phyloP scores from a whole-genome alignment of 2,329 filamentous ascomycete species.

The Coniochaeta sp. region DNA sequence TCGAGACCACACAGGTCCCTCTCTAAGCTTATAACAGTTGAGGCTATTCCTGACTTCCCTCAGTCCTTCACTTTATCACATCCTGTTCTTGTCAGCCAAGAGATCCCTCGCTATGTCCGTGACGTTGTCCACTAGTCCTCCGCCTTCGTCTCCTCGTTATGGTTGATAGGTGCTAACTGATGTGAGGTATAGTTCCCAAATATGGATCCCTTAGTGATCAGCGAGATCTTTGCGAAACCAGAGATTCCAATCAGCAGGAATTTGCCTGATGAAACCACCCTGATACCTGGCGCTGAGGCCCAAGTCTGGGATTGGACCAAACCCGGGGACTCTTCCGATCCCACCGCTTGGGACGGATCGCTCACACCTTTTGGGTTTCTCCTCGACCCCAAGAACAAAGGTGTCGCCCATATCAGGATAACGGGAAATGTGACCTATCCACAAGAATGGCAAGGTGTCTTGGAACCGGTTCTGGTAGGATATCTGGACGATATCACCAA shows the following conservation, averaged over 20 bases:
- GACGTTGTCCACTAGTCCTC: too few relatives aligned
- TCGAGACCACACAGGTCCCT: too few relatives aligned
- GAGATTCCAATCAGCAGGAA: neutral
- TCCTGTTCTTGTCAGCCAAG: too few relatives aligned
- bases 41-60: too few relatives aligned
- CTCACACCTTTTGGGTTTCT: neutral
- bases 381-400: neutral
- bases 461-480: neutral
- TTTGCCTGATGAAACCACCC: neutral
- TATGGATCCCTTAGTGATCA: neutral
- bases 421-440: neutral
- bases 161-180: too few relatives aligned
- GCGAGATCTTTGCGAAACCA: neutral
- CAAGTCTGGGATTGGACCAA: neutral
- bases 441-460: neutral
- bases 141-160: too few relatives aligned
- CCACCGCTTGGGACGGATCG: neutral
- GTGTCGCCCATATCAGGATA: neutral
- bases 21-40: too few relatives aligned
- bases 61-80: too few relatives aligned
- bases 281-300: neutral
- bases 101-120: too few relatives aligned
- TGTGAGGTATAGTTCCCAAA: too few relatives aligned
- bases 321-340: neutral
- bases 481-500: neutral